These are phyloP conservation scores for Coelastrella sp. DNA, from an alignment of 139 green algal species.

Conservation along the genomic window DNA sequence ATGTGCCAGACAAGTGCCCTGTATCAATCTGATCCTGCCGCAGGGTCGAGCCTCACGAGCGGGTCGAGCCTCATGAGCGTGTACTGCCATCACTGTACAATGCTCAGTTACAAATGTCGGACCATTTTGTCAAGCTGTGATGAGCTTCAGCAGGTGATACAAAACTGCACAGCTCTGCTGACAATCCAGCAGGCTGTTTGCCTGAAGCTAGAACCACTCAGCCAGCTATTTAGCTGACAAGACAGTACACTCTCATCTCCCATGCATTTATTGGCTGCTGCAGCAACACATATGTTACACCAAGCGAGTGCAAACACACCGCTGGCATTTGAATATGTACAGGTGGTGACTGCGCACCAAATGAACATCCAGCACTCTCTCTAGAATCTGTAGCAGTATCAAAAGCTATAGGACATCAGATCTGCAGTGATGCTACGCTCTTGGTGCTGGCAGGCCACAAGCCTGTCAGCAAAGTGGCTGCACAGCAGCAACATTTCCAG, in stretches of 20 bases:
- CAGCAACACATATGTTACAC: background rate
- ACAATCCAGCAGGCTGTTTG: background rate
- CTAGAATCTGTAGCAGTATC: background rate
- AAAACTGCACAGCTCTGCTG: background rate
- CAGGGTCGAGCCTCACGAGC: too few relatives aligned
- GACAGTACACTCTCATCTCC: background rate
- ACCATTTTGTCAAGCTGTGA: background rate
- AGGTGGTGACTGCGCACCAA: background rate
- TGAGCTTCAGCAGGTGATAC: background rate
- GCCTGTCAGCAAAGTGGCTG: too few relatives aligned
- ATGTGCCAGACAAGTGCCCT: too few relatives aligned
- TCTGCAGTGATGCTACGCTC: too few relatives aligned
- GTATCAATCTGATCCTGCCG: too few relatives aligned
- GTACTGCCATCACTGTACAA: too few relatives aligned
- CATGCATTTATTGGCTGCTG: background rate
- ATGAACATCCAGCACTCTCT: background rate
- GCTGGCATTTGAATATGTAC: background rate
- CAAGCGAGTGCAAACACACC: background rate
- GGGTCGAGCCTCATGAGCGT: too few relatives aligned
- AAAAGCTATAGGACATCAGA: background rate
- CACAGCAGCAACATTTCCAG: too few relatives aligned
- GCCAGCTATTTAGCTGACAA: background rate
- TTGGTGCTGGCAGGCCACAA: too few relatives aligned
- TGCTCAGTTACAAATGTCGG: background rate
- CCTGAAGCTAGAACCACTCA: background rate